Percentiles rank a stretch among this genome's conserved stretches.
These are phyloP conservation scores for Fusarium napiforme DNA, from an alignment of 2,329 filamentous ascomycete genomes.

Conservation along the genomic window DNA sequence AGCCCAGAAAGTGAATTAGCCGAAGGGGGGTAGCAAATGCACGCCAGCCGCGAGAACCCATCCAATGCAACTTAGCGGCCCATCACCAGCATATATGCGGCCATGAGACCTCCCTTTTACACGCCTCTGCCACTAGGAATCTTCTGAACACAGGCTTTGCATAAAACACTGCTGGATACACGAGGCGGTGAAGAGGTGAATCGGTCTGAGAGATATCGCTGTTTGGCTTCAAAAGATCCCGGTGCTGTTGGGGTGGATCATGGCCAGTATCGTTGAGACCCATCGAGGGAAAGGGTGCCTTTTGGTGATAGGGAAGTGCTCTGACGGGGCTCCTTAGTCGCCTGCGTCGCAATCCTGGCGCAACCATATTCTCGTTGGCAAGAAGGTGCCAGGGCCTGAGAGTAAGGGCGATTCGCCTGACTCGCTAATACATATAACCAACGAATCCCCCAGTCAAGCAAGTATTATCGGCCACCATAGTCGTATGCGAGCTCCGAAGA, in stretches of 20 bases:
- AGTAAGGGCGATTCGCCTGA: constrained; percentile 11
- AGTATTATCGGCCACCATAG: background rate
- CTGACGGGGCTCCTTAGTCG: constrained; percentile 19
- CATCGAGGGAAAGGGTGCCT: constrained; percentile 19
- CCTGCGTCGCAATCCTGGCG: constrained; percentile 18
- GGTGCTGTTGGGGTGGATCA: constrained; percentile 40
- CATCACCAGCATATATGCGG: constrained; percentile 39
- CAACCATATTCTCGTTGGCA: constrained; percentile 10
- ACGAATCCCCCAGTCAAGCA: background rate
- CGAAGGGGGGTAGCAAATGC: constrained; percentile 35
- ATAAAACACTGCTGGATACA: constrained; percentile 39
- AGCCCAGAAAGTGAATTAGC: constrained; percentile 24
- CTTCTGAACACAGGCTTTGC: constrained; percentile 33
- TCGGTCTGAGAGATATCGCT: constrained; percentile 39
- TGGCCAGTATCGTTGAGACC: constrained; percentile 30
- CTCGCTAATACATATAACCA: constrained; percentile 9
- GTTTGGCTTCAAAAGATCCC: constrained; percentile 33
- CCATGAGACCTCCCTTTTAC: constrained; percentile 38
- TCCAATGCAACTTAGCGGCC: constrained; percentile 44
- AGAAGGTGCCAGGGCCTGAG: background rate
- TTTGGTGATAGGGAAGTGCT: constrained; percentile 22
- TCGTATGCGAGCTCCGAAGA: constrained; percentile 9
- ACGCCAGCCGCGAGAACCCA: constrained; percentile 41
- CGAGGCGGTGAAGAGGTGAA: constrained; percentile 44
- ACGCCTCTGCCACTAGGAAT: constrained; percentile 38